Evolutionary conservation across 768 basidiomycete genomes (phyloP).

Genomic region (Hypholoma sublateritium): DNA sequence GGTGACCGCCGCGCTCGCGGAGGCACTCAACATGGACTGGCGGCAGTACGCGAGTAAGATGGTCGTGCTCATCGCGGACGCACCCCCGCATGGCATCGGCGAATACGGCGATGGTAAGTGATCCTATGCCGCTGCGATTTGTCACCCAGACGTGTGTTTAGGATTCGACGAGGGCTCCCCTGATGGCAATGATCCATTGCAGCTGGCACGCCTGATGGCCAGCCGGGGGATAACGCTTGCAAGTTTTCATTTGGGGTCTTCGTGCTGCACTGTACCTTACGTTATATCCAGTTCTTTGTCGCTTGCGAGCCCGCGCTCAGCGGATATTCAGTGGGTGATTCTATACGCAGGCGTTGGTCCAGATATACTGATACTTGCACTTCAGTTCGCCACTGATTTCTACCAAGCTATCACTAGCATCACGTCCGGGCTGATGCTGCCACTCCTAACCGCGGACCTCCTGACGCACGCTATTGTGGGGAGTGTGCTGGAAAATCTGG

Average conservation of each 20-base stretch:
- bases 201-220: constrained; percentile 88
- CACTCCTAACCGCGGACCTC: constrained; percentile 91
- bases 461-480: constrained; percentile 96
- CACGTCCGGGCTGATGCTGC: constrained; percentile 95
- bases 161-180: constrained; percentile 95
- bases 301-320: constrained; percentile 96
- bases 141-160: constrained; percentile 30
- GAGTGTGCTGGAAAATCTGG: constrained; percentile 94
- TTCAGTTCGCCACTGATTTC: constrained; percentile 88
- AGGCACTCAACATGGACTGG: constrained; percentile 91
- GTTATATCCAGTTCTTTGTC: constrained; percentile 81
- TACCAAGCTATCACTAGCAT: constrained; percentile 91
- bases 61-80: constrained; percentile 96
- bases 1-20: constrained; percentile 89
- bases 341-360: neutral
- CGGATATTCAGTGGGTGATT: constrained; percentile 74
- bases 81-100: constrained; percentile 96
- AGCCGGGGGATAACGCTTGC: constrained; percentile 87
- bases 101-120: constrained; percentile 91
- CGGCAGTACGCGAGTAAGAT: constrained; percentile 87
- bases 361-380: neutral
- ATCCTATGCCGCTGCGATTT: constrained; percentile 10
- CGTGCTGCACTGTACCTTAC: constrained; percentile 4
- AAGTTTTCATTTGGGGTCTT: constrained; percentile 25
- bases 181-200: constrained; percentile 89